Evolutionary conservation across 2,329 filamentous ascomycete genomes (phyloP), one percentile per base, ranked within the genome.

Genomic region (Geoglossum cookeanum): DNA sequence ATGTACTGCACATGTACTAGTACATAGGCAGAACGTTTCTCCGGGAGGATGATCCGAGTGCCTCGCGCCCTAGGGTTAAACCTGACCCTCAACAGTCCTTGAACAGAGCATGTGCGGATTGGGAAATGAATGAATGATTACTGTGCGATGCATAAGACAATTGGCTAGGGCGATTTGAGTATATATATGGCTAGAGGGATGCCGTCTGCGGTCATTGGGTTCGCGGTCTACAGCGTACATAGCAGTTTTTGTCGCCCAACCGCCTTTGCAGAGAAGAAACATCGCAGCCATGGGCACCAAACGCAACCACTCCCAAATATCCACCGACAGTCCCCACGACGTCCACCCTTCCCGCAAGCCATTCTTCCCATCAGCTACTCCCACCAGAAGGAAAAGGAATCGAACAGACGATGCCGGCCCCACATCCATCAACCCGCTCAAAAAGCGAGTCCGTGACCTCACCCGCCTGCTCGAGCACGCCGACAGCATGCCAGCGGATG

Each of bases 371-470:
- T 33, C 27, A 7, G 33, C 33, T 11, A 32, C n/a, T 30, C n/a
- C 55, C 33, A 55, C 15, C 2, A 51, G 29, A 51, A 57, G 53
- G 45, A 51, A 37, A 52, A 8, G 11, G 1, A 29, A 6, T n/a
- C 55, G 27, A 37, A 15, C 13, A 3, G 8, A 22, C 9, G 15
- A 35, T 29, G 7, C 17, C 7, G 15, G 15, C 4, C 32, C 44
- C 39, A 55, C 22, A 15, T n/a, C 70, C 15, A 66, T 80, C 53
- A 79, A 79, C 65, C 78, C 78, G 64, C 74, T 85, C 55, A 89
- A 85, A 71, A 85, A 85, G 69, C 78, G 83, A 51, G 80, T 81
- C 59, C 77, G 87, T 57, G 81, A 82, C 56, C 79, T 90, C 57
- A 78, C 80, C 64, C 76, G 87, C 55, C 75, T 81, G 8, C 74